Base-by-base conservation (phyloP, 805 yeast species). In the Wickerhamomyces subpelliculosus region DNA sequence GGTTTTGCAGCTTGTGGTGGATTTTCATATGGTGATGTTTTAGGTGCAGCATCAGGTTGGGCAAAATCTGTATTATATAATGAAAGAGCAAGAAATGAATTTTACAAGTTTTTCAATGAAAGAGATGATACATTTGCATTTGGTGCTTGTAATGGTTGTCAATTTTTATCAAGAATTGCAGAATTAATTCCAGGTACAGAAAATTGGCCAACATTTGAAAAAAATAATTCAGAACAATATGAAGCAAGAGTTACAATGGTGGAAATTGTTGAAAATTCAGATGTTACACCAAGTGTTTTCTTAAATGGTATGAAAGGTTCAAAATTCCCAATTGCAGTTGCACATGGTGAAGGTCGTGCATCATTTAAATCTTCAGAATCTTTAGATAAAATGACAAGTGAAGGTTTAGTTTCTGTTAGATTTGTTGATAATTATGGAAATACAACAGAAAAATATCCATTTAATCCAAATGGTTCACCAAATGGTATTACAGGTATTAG, bases 11-110 rank as follows among this genome's bases (percentile, higher is more conserved):
- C 97, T 4, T 94, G 98, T 67, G 98, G 98, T 64, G 98, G 98
- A 13, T 93, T 93, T 71, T 87, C 97, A 2, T 93, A 89, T 57
- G 98, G 98, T 72, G 98, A 93, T 64, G 98, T 93, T 35, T 70
- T 93, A 43, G 98, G 98, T 50, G 98, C 98, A 26, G 98, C 96
- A 58, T 84, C 90, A 38, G 98, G 98, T 41, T 93, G 98, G 98
- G 98, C 98, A 41, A 88, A 87, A 57, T 86, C 97, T 14, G 95
- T 93, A 9, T 66, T 93, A 48, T 88, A 80, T 73, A 83, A 90
- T 57, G 85, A 77, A 27, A 68, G 65, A 38, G 84, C 90, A 27
- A 78, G 93, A 57, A 54, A 69, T 21, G 89, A 86, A 65, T 93
- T 93, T 61, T 63, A 67, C 47, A 72, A 65, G 35, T 93, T 93